Base-by-base conservation (phyloP, 2,329 filamentous ascomycete genomes). In the Paecilomyces formosus region DNA sequence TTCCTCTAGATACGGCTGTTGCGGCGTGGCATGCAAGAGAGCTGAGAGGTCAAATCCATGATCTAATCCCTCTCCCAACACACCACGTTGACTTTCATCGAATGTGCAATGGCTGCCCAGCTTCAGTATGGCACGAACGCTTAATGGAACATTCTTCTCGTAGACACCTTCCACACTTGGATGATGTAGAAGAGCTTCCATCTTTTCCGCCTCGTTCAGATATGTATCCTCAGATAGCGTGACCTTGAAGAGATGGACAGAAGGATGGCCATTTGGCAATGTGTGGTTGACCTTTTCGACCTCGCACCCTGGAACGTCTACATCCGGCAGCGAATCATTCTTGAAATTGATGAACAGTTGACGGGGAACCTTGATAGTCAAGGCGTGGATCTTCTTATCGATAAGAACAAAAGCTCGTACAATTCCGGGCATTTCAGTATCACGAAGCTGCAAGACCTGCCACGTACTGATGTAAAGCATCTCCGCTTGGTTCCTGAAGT, bases 81-180 rank as follows among this genome's bases (percentile, higher is more conserved):
- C 92, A 65, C 93, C 95, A 60, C 89, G 85, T 66, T 97, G 92
- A 57, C 81, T 87, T 67, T 96, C 89, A 67, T 99, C 94, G 64
- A 99, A 96, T 1, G 91, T 95, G 71, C 94, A 99, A 30, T 89
- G 80, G 67, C 90, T 97, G 50, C 94, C 95, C 1, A 99, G 80
- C 65, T 94, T 89, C 9, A 99, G 82, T 31, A 99, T 84, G 3
- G 93, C 94, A 49, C 93, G 85, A 54, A 96, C 84, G 62, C 90
- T 90, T 5, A 97, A 80, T 0, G 95, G 92, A 1, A 99, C 82
- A 64, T 96, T 89, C 68, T 88, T 93, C 76, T 99, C 95, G 69
- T 99, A 99, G 13, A 99, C 92, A 30, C 95, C 95, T 74, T 99
- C 94, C 1, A 99, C 90, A 72, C 92, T 96, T 0, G 92, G 85